Base-by-base conservation (phyloP, 129 eudicot genomes). In the Flaveria robusta region DNA sequence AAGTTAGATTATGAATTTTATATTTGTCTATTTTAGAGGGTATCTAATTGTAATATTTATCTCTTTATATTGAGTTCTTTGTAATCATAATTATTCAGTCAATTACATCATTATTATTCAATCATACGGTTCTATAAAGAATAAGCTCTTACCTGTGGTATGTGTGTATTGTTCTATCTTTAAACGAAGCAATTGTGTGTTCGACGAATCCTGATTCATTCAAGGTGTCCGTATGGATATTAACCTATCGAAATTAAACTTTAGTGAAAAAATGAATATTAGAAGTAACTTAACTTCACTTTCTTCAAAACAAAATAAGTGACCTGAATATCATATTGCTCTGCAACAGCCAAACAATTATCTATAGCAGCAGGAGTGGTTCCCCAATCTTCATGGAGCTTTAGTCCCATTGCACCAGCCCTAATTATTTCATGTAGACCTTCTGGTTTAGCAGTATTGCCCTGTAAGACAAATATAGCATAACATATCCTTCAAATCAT, bases 301-400 rank as follows among this genome's bases (percentile, higher is more conserved):
- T 31, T 24, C 27, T 20, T 6, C 8, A 1, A 10, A 75, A 18
- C 75, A 47, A 39, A 47, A 47, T 19, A 71, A 78, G 73, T 2
- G 22, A 85, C 98, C 96, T 91, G 97, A 70, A 94, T 78, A 81
- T 94, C 99, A 86, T 94, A 86, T 79, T 87, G 77, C 4, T 91
- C 99, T 24, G 97, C 99, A 84, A 94, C 92, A 39, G 81, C 62
- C 84, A 94, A 86, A 85, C 97, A 94, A 68, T 79, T 89, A 71
- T 94, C 99, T 77, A 91, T 91, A 68, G 92, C 90, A 59, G 99
- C 97, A 64, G 97, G 96, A 75, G 99, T 94, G 62, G 96, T 85
- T 82, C 99, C 99, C 99, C 99, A 94, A 77, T 94, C 99, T 85
- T 94, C 99, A 69, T 94, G 99, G 79, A 94, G 92, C 86, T 94